Evolutionary conservation across 176 grass and related monocot genomes (phyloP), one percentile per base, ranked within the genome.

Genomic region (Juncus effusus): DNA sequence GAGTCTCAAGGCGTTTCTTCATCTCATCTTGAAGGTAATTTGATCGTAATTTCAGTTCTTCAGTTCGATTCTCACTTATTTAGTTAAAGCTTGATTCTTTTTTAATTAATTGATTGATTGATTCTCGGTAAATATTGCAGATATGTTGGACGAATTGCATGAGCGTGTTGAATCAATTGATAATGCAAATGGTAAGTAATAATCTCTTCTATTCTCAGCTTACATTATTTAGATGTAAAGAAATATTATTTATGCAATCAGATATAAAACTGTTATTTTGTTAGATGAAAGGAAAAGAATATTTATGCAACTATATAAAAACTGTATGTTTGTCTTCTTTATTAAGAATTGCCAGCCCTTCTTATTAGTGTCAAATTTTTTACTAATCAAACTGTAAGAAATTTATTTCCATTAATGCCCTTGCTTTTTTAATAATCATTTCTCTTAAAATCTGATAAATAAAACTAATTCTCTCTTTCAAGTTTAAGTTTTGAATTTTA

Each of bases 91-190:
- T n/a, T n/a, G n/a, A n/a, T n/a, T 15, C 13, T 42, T 37, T 4
- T n/a, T n/a, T n/a, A n/a, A n/a, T n/a, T 72, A 3, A 36, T 64
- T 62, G 28, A 39, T 83, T n/a, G 73, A 41, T 10, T 14, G 11
- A 4, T 16, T 59, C 56, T 28, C 62, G 74, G 70, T 70, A 10
- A 56, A 13, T 45, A 2, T 77, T 69, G 60, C 85, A 95, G 90
- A 69, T 74, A 79, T 95, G 50, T 78, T 95, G 38, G 79, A 81
- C 64, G 80, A 95, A 39, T 74, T 95, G 77, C 90, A 95, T 40
- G 74, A 86, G 28, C 90, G 90, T 81, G 90, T 90, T 35, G 90
- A 95, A 38, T 90, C 90, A 59, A 95, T 95, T 42, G 90, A 95
- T 73, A 84, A 89, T 72, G 86, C 90, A 55, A 95, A 95, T 8